phyloP scores from a whole-genome alignment of 495 filamentous ascomycete species.

The Xylaria palmicola region DNA sequence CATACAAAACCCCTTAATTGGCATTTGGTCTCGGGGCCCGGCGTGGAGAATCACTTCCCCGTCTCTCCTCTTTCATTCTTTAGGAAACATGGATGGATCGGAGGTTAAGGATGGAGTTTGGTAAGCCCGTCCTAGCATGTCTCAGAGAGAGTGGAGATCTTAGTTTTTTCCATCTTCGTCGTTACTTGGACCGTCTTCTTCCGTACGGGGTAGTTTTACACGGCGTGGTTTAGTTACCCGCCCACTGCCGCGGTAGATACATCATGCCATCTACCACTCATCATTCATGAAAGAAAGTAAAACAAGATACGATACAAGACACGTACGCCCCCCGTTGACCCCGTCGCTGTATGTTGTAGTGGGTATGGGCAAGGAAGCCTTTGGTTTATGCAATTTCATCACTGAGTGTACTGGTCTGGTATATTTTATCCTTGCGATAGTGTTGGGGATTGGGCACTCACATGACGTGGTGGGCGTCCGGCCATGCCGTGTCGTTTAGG shows the following conservation, averaged over 20 bases:
- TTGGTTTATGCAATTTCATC: too few species aligned
- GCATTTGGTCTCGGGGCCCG: constrained; percentile 18
- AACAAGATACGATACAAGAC: constrained; percentile 10
- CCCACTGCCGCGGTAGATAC: background rate
- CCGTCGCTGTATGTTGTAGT: background rate
- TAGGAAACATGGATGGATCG: background rate
- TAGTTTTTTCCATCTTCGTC: constrained; percentile 13
- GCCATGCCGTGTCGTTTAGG: too few species aligned
- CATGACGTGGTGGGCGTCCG: too few species aligned
- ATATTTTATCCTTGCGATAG: too few species aligned
- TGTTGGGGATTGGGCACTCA: too few species aligned
- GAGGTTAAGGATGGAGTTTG: constrained; percentile 12
- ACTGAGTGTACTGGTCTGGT: too few species aligned
- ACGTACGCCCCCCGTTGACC: background rate
- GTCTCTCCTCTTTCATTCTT: constrained; percentile 3
- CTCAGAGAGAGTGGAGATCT: background rate
- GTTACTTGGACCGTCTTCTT: constrained; percentile 16
- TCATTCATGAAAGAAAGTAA: constrained; percentile 3
- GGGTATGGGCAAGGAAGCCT: background rate
- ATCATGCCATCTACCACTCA: background rate
- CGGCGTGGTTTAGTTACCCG: background rate
- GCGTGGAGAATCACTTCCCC: constrained; percentile 12
- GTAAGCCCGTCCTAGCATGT: constrained; percentile 9
- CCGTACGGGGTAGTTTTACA: constrained; percentile 13
- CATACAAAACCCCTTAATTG: constrained; percentile 18